These are phyloP conservation scores for Trametes polyzona DNA, from an alignment of 1,284 basidiomycete genomes.

Conservation along the genomic window DNA sequence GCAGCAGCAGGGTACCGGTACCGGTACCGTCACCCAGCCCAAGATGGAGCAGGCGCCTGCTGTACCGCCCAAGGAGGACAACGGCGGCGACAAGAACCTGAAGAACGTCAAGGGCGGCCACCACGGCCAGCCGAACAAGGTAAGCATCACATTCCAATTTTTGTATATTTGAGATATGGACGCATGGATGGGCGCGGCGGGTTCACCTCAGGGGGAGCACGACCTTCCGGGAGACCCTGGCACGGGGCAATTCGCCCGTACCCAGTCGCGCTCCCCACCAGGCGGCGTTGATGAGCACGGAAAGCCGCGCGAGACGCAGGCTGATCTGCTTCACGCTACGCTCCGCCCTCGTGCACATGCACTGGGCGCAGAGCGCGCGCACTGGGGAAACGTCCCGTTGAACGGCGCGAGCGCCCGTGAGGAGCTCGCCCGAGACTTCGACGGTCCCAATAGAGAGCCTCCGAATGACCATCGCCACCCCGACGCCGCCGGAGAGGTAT, in stretches of 20 bases:
- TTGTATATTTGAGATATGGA: background rate
- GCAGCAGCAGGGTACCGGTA: constrained; percentile 1
- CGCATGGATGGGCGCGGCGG: background rate
- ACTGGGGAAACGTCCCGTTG: constrained; percentile 26
- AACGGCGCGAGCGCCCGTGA: constrained; percentile 20
- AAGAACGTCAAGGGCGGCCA: background rate
- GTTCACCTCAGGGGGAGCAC: background rate
- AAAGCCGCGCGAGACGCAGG: constrained; percentile 16
- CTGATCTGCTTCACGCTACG: constrained; percentile 26
- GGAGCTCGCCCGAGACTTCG: constrained; percentile 22
- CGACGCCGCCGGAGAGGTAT: too few species aligned
- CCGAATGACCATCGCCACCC: too few species aligned
- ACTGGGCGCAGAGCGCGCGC: constrained; percentile 28
- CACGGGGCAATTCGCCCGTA: too few species aligned
- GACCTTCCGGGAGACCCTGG: constrained; percentile 9
- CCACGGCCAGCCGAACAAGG: constrained; percentile 25
- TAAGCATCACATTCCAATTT: constrained; percentile 14
- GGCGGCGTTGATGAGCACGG: background rate
- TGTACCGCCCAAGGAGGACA: background rate
- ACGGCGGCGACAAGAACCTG: background rate
- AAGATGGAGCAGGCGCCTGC: background rate
- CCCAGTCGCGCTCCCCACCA: too few species aligned
- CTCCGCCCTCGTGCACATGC: constrained; percentile 30
- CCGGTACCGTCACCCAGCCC: background rate
- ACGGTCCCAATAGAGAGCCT: background rate